These are phyloP conservation scores for Escovopsis sp. DNA, from an alignment of 2,329 filamentous ascomycete genomes.

Conservation along the genomic window DNA sequence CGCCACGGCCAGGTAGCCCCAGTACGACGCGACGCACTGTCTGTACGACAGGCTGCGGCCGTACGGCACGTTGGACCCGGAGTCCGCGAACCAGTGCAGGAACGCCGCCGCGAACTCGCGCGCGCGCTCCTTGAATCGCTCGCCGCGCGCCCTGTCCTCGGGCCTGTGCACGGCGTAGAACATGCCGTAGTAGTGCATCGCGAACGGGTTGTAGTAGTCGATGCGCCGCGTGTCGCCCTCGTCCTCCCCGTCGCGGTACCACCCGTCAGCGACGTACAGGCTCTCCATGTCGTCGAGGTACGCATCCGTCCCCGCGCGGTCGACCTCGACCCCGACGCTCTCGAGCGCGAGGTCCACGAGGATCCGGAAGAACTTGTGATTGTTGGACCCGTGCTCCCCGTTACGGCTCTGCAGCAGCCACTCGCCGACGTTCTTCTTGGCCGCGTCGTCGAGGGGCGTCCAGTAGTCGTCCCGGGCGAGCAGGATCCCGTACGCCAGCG, in stretches of 20 bases:
- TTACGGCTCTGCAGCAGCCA: constrained; percentile 1
- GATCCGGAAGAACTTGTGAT: constrained; percentile 2
- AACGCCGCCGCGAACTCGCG: neutral
- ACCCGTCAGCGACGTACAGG: constrained; percentile 1
- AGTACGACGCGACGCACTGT: constrained; percentile 4
- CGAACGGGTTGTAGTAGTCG: constrained; percentile 3
- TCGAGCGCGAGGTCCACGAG: constrained; percentile 1
- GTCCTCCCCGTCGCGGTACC: constrained; percentile 2
- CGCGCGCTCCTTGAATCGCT: constrained; percentile 1
- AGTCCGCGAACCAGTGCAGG: constrained; percentile 2
- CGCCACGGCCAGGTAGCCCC: constrained; percentile 3
- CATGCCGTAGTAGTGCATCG: constrained; percentile 2
- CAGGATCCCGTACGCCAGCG: constrained; percentile 1
- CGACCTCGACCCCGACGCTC: constrained; percentile 1
- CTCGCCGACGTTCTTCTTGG: neutral
- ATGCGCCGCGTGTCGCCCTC: constrained; percentile 2
- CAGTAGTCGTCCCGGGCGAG: constrained; percentile 1
- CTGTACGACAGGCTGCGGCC: constrained; percentile 2
- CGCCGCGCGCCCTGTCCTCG: neutral
- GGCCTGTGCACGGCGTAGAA: constrained; percentile 2
- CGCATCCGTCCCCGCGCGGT: neutral
- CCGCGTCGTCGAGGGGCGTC: neutral
- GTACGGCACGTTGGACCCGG: constrained; percentile 1
- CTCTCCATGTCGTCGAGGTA: constrained; percentile 3
- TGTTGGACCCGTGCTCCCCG: constrained; percentile 2